These are phyloP conservation scores for Thozetella sp. DNA, from an alignment of 495 filamentous ascomycete genomes.

Conservation along the genomic window DNA sequence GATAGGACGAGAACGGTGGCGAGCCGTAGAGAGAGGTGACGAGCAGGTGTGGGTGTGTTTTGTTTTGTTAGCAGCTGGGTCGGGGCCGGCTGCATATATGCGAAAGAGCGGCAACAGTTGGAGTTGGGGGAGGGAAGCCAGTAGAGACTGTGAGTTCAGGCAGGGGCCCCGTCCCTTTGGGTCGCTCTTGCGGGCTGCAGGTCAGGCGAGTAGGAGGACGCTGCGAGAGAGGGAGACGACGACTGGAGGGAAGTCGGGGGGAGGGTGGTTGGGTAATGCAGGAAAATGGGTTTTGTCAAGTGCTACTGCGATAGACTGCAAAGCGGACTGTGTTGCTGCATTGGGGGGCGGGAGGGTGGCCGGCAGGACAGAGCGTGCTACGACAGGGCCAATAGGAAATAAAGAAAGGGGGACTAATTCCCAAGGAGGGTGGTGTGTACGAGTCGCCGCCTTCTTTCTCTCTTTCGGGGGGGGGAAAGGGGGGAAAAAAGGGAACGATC, in stretches of 20 bases:
- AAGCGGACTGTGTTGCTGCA: neutral
- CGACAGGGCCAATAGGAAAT: conserved; percentile 2
- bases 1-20: neutral
- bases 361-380: conserved; percentile 11
- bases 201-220: neutral
- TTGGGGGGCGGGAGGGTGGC: conserved; percentile 5
- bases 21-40: neutral
- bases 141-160: neutral
- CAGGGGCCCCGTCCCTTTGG: neutral
- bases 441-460: conserved; percentile 4
- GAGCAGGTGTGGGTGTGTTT: neutral
- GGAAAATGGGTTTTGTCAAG: conserved; percentile 6
- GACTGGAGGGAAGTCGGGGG: conserved; percentile 2
- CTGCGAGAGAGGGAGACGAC: neutral
- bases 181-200: conserved; percentile 17
- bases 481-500: neutral
- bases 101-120: conserved; percentile 7
- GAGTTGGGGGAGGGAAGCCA: neutral
- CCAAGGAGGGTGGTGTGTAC: conserved; percentile 10
- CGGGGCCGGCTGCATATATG: conserved; percentile 23
- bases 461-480: neutral
- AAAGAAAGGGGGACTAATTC: neutral
- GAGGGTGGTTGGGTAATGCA: conserved; percentile 14
- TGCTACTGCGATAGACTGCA: neutral
- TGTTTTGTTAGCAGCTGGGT: conserved; percentile 1